phyloP scores from a whole-genome alignment of 495 filamentous ascomycete species.

The Lophiotrema nucula region DNA sequence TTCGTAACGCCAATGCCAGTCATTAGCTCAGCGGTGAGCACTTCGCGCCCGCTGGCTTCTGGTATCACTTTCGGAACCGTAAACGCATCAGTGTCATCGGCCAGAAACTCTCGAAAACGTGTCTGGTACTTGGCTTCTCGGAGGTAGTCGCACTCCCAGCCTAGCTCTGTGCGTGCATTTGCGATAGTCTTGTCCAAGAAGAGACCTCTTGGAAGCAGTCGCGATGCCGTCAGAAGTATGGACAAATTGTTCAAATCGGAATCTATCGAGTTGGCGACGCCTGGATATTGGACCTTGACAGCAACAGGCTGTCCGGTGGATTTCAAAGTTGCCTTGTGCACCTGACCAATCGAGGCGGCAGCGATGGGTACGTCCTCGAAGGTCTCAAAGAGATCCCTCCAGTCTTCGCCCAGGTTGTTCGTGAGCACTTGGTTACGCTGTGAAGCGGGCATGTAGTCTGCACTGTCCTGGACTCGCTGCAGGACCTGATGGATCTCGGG shows the following conservation, averaged over 20 bases:
- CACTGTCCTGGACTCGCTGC: slow-evolving; percentile 91
- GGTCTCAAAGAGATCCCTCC: slow-evolving; percentile 76
- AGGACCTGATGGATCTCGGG: slow-evolving; percentile 79
- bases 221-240: slow-evolving; percentile 83
- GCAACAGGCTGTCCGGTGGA: slow-evolving; percentile 74
- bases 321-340: slow-evolving; percentile 80
- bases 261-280: slow-evolving; percentile 92
- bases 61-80: slow-evolving; percentile 72
- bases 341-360: slow-evolving; percentile 96
- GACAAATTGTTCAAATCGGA: slow-evolving; percentile 92
- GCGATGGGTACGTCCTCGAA: slow-evolving; percentile 93
- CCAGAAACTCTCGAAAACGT: slow-evolving; percentile 70
- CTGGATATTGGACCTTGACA: slow-evolving; percentile 96
- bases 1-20: slow-evolving; percentile 86
- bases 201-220: slow-evolving; percentile 83
- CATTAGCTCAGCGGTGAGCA: slow-evolving; percentile 92
- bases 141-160: slow-evolving; percentile 95
- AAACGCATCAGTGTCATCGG: slow-evolving; percentile 69
- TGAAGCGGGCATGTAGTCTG: slow-evolving; percentile 95
- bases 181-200: slow-evolving; percentile 97
- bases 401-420: slow-evolving; percentile 76
- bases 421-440: slow-evolving; percentile 82
- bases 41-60: slow-evolving; percentile 80
- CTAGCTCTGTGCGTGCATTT: slow-evolving; percentile 89
- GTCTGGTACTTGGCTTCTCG: slow-evolving; percentile 78